Base-by-base conservation (phyloP, 2,329 filamentous ascomycete genomes). In the Alternaria sp. region DNA sequence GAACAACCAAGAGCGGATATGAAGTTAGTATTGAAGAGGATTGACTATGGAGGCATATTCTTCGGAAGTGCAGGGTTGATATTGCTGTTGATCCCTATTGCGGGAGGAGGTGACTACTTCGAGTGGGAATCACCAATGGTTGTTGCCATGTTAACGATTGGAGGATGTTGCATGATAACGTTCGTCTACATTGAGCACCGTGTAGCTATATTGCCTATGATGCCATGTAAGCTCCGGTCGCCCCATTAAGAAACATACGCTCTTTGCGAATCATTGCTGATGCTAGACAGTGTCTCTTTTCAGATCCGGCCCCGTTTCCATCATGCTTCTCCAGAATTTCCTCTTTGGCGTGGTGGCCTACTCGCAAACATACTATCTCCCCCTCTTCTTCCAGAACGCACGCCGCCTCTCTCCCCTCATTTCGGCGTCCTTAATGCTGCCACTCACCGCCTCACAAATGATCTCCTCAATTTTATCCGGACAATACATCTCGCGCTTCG, bases 81-180 rank as follows among this genome's bases (percentile, higher is more conserved):
- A 10, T 80, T 90, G 12, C 66, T 90, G 2, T 79, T 90, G 18
- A 87, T 91, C 45, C 88, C 88, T 0, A 83, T 90, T 12, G 89
- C 87, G 3, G 87, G 87, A 16, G 87, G 85, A 58, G 86, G 85
- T 2, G 81, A 83, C 0, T 86, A 87, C 60, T 88, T 87, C 63
- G 73, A 80, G 4, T 88, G 85, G 85, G 69, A 80, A 28, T 86
- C 84, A 10, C 79, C 86, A 0, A 82, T 88, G 81, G 84, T 87
- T 1, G 87, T 90, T 22, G 81, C 82, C 38, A 88, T 89, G 86
- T 77, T 90, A 12, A 75, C 77, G 0, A 76, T 88, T 12, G 85
- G 85, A 16, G 74, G 75, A 0, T 69, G 82, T 20, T 82, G 80
- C 12, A 70, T 85, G 28, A 40, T 85, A 14, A 72, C 79, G 0